These are phyloP conservation scores for Dispira parvispora DNA, from an alignment of 192 early-diverging fungal genomes.

Conservation along the genomic window DNA sequence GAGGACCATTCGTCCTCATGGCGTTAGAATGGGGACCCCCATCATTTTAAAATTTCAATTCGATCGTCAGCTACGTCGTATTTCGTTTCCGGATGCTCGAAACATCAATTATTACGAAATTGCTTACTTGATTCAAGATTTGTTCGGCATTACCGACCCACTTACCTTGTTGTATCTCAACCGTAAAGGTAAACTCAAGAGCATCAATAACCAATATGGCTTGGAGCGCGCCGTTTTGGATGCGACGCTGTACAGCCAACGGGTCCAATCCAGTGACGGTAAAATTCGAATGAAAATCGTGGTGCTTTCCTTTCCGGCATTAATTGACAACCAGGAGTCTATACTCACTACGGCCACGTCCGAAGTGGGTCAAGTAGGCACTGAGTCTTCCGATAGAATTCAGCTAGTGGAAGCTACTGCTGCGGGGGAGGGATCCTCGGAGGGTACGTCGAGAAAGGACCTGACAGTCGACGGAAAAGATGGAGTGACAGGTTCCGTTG, in stretches of 20 bases:
- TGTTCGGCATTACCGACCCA: constrained; percentile 9
- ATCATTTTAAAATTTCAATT: constrained; percentile 8
- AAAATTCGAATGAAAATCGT: constrained; percentile 7
- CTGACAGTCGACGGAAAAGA: too few relatives aligned
- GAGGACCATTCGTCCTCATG: too few relatives aligned
- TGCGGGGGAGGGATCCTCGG: too few relatives aligned
- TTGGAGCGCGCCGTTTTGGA: constrained; percentile 3
- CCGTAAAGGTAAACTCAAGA: neutral
- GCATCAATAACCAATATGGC: constrained; percentile 1
- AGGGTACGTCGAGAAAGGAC: too few relatives aligned
- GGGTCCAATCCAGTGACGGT: too few relatives aligned
- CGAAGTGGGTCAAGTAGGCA: too few relatives aligned
- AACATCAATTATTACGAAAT: constrained; percentile 9
- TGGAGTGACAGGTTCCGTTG: too few relatives aligned
- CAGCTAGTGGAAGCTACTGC: too few relatives aligned
- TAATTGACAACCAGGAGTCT: too few relatives aligned
- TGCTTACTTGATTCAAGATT: constrained; percentile 9
- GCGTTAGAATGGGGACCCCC: constrained; percentile 1
- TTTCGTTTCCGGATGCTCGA: neutral
- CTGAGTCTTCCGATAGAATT: too few relatives aligned
- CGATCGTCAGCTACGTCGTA: constrained; percentile 2
- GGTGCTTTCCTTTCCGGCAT: neutral
- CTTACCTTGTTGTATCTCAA: constrained; percentile 11
- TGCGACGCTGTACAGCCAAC: neutral
- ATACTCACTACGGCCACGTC: too few relatives aligned